phyloP scores from a whole-genome alignment of 2,329 filamentous ascomycete genomes.

The Tolypocladium nubicola region DNA sequence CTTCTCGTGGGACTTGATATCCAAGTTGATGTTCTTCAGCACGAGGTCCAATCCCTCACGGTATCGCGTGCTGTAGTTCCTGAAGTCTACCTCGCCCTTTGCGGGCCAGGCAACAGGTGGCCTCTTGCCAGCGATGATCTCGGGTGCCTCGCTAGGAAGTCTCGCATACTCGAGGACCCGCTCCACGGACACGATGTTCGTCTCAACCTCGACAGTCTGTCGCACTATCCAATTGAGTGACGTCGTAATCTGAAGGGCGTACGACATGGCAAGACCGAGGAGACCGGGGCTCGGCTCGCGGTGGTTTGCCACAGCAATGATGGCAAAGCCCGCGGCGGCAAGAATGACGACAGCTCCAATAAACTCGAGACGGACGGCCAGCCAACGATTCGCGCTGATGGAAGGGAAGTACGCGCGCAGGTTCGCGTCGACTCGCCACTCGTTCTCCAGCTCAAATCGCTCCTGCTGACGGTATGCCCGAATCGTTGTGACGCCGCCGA shows the following conservation, averaged over 20 bases:
- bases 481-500: conserved; percentile 90
- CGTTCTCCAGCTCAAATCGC: conserved; percentile 84
- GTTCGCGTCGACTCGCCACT: conserved; percentile 95
- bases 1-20: conserved; percentile 95
- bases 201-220: conserved; percentile 98
- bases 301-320: conserved; percentile 65
- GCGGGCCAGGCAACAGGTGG: conserved; percentile 88
- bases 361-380: conserved; percentile 89
- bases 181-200: conserved; percentile 98
- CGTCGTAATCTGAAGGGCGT: conserved; percentile 92
- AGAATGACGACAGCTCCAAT: conserved; percentile 92
- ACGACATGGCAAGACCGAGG: conserved; percentile 93
- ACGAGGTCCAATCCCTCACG: conserved; percentile 83
- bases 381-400: conserved; percentile 88
- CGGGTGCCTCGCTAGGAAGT: conserved; percentile 85
- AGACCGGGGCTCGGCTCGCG: conserved; percentile 56
- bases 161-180: conserved; percentile 91
- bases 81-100: conserved; percentile 78
- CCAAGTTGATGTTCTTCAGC: conserved; percentile 81
- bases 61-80: conserved; percentile 91
- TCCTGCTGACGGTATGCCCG: conserved; percentile 85
- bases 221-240: conserved; percentile 98
- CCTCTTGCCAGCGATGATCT: conserved; percentile 79
- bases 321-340: conserved; percentile 69
- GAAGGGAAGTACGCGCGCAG: conserved; percentile 91